phyloP scores from a whole-genome alignment of 345 rosid species.

The Eucalyptus marginata region DNA sequence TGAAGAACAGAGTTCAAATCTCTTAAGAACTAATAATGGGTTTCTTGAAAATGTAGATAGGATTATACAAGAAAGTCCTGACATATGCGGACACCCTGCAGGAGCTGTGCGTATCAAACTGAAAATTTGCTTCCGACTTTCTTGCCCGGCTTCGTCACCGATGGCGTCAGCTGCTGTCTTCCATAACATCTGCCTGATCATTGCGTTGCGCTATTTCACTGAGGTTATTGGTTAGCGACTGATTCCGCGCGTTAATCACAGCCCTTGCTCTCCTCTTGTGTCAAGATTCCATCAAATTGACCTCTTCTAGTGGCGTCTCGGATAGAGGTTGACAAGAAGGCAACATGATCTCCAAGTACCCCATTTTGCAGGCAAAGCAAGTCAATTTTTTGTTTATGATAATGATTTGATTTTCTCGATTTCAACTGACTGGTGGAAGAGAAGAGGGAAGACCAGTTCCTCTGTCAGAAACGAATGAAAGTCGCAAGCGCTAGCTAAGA shows the following conservation, averaged over 20 bases:
- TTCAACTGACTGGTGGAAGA: background rate
- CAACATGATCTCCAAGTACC: background rate
- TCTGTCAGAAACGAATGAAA: background rate
- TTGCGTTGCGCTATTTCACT: background rate
- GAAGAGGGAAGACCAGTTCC: background rate
- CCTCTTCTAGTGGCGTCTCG: background rate
- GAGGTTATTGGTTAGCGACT: background rate
- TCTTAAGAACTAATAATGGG: background rate
- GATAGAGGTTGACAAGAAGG: background rate
- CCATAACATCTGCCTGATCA: background rate
- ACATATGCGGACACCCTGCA: background rate
- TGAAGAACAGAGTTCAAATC: background rate
- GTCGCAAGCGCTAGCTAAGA: background rate
- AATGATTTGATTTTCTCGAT: background rate
- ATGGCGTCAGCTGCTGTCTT: background rate
- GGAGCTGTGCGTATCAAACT: background rate
- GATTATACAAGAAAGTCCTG: background rate
- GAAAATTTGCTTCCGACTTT: background rate
- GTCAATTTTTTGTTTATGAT: background rate
- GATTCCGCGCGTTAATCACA: background rate
- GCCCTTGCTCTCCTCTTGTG: background rate
- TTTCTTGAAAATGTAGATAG: background rate
- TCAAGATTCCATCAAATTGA: background rate
- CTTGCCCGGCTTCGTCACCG: background rate
- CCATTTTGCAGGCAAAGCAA: background rate